A percentile compares a stretch with the other conserved stretches of the same genome.
Evolutionary conservation across 345 rosid genomes (phyloP).

Genomic region (Gossypium australe): DNA sequence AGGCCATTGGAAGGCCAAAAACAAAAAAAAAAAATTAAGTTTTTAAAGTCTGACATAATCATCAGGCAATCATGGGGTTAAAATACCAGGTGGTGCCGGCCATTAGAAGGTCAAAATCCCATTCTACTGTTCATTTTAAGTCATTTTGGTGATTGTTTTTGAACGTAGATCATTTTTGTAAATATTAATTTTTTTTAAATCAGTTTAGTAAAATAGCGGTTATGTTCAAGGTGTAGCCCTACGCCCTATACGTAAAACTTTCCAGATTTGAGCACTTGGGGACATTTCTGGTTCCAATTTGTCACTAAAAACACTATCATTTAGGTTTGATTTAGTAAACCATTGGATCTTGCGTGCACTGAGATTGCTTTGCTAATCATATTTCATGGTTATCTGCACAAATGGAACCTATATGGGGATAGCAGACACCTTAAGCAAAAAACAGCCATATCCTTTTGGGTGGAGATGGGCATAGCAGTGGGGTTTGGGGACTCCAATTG

Average conservation of each 20-base stretch:
- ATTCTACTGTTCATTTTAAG: too few species aligned
- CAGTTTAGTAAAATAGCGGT: too few species aligned
- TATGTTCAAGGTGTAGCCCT: background rate
- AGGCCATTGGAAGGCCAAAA: too few species aligned
- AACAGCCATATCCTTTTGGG: background rate
- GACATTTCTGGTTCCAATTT: background rate
- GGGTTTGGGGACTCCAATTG: background rate
- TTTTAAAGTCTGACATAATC: too few species aligned
- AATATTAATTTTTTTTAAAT: too few species aligned
- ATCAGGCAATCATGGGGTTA: too few species aligned
- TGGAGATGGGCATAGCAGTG: background rate
- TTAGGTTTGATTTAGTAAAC: background rate
- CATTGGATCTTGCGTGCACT: background rate
- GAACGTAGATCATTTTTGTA: too few species aligned
- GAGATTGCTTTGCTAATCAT: background rate
- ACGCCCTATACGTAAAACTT: background rate
- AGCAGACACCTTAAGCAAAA: background rate
- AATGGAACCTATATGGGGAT: too few species aligned
- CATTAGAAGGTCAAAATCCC: too few species aligned
- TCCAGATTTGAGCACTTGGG: background rate
- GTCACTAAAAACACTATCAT: background rate
- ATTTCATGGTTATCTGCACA: background rate
- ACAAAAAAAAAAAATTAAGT: too few species aligned
- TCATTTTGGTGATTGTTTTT: too few species aligned
- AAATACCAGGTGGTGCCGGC: too few species aligned